Conservation (phyloP, 2,329 filamentous ascomycete species). For the Cladosporium sp. region DNA sequence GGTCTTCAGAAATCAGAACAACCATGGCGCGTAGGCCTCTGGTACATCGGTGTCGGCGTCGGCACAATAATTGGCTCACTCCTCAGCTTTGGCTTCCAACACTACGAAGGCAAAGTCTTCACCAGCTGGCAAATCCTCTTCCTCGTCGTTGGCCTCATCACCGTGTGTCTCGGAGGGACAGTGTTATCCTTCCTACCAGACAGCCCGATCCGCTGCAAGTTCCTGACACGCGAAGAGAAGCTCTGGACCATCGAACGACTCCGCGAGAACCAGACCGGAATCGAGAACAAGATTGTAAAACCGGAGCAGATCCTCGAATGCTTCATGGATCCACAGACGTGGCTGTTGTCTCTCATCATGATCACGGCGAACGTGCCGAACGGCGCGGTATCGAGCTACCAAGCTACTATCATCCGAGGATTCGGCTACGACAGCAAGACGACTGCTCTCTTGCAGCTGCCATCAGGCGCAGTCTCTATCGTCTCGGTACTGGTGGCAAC, state of each 20-base stretch:
- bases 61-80: constrained; percentile 72
- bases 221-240: constrained; percentile 59
- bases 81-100: constrained; percentile 55
- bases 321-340: constrained; percentile 63
- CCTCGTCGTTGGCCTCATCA: constrained; percentile 28
- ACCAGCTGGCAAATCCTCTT: constrained; percentile 32
- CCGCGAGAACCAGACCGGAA: constrained; percentile 47
- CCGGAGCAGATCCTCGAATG: constrained; percentile 57
- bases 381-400: constrained; percentile 45
- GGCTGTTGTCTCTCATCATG: constrained; percentile 41
- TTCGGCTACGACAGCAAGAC: constrained; percentile 38
- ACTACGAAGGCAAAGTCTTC: constrained; percentile 19
- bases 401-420: constrained; percentile 43
- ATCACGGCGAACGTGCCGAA: constrained; percentile 41
- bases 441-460: constrained; percentile 53
- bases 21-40: constrained; percentile 28
- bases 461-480: constrained; percentile 57
- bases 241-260: constrained; percentile 51
- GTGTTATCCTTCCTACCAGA: constrained; percentile 43
- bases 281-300: constrained; percentile 52
- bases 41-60: constrained; percentile 72
- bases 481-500: constrained; percentile 37
- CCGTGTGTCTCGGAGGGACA: constrained; percentile 23
- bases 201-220: constrained; percentile 68
- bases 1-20: constrained; percentile 56